Evolutionary conservation across 768 basidiomycete genomes (phyloP), one percentile per base, ranked within the genome.

Genomic region (Termitomyces sp.): DNA sequence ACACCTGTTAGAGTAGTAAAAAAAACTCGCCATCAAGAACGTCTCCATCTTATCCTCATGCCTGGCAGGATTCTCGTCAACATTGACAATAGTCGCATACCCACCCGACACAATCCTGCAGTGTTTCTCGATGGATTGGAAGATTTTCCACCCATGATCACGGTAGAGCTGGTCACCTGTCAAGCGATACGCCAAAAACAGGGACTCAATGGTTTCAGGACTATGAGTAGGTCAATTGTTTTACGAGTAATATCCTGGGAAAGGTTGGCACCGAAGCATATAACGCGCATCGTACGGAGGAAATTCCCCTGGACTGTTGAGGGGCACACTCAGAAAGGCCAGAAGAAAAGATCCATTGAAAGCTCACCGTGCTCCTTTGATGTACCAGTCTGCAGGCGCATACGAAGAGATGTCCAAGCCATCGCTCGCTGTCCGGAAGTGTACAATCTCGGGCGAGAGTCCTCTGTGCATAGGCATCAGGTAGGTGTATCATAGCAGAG

Each of bases 31-130:
- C 78, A 97, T 77, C 71, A 94, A 82, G 74, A 95, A 97, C 12
- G 94, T 94, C 73, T 98, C 94, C 94, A 97, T 96, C 69, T 89
- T 87, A 70, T 98, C 93, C 60, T 92, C 87, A 56, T 81, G 75
- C 65, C 75, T 73, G 2, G 76, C 82, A 0, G 88, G 86, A 10
- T 86, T 73, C 58, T 83, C 78, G 68, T 96, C 91, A 10, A 98
- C 95, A 65, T 97, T 91, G 56, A 86, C 70, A 45, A 98, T 78
- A 35, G 84, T 83, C 17, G 90, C 89, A 65, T 89, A 98, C 9
- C 94, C 95, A 19, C 94, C 95, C 0, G 76, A 78, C n/a, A 78
- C 73, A 21, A 94, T 74, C 47, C 79, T 77, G 64, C 91, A 94
- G 66, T 96, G 85, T 67, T 82, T 81, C 64, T 94, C 83, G 55